Evolutionary conservation across 2,329 filamentous ascomycete species (phyloP), one percentile per base, ranked within the genome.

Genomic region (Alternaria rosae): DNA sequence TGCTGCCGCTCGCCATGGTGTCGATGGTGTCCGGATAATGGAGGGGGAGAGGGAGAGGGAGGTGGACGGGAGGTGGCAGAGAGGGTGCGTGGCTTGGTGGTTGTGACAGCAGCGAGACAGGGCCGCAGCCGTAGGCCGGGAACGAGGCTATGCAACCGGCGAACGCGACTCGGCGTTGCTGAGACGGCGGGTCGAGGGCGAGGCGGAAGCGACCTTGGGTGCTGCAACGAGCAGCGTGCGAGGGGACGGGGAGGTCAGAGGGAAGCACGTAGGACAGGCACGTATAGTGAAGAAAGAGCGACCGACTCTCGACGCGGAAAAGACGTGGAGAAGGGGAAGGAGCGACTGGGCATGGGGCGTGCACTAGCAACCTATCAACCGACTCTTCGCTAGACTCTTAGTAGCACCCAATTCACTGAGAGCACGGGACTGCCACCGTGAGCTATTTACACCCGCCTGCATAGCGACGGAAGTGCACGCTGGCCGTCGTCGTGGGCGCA

Each of bases 1-100:
- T 93, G 68, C 92, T 94, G 66, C 92, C 89, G 91, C 92, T 94
- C 61, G 92, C 89, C 92, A 95, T 95, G 79, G 76, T 71, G 64
- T 59, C 50, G 56, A 45, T 43, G 61, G 51, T 8, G 63, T 56
- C 41, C 57, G 9, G 53, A 50, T 51, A 35, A 17, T 17, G 32
- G 67, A 47, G 58, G 43, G 61, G 44, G 35, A 35, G 57, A 57
- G 28, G 64, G 58, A 58, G 54, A 58, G 54, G 38, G 25, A 32
- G 44, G 54, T 56, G 45, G 30, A 38, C 51, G 44, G 45, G 44
- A 30, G 21, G 66, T 64, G 57, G 67, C 38, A 53, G 62, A 61
- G 52, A 53, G 60, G 43, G 25, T 48, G 60, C 23, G 30, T 41
- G 26, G 21, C 43, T 43, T 50, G 17, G 56, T 60, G 51, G 60